Percentiles rank a stretch among this genome's conserved stretches.
phyloP scores from a whole-genome alignment of 176 grass and related monocot genomes.

The Aegilops speltoides region DNA sequence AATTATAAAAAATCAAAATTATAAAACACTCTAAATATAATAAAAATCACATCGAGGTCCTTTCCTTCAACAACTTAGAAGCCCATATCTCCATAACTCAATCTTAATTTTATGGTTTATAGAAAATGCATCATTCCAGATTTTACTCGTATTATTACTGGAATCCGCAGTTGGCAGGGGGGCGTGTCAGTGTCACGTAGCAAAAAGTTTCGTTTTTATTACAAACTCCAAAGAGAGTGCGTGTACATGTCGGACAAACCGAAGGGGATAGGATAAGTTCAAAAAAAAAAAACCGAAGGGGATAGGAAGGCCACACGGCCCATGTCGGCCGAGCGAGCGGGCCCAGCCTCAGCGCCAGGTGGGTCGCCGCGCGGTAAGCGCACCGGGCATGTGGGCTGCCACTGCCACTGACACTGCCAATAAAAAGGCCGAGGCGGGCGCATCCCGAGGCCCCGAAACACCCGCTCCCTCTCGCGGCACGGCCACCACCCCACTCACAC shows the following conservation, averaged over 20 bases:
- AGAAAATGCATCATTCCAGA: no score
- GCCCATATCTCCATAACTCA: no score
- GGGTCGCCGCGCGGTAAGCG: background rate
- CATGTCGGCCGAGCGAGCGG: slow-evolving; percentile 1
- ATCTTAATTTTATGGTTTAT: no score
- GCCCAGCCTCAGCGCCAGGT: background rate
- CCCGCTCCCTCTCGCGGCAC: background rate
- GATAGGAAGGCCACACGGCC: background rate
- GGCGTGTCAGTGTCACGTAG: background rate
- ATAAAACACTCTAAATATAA: no score
- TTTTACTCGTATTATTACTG: no score
- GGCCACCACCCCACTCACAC: background rate
- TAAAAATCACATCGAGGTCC: no score
- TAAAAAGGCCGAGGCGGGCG: slow-evolving; percentile 28
- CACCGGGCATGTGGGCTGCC: slow-evolving; percentile 21
- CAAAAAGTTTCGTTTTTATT: background rate
- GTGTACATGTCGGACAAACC: background rate
- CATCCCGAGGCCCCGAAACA: slow-evolving; percentile 18
- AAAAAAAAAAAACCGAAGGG: background rate
- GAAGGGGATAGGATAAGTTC: no score
- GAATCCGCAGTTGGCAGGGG: no score
- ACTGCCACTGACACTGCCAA: background rate
- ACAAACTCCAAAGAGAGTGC: no score
- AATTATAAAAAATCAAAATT: no score
- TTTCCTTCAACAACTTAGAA: no score